Base-by-base conservation (phyloP, 257 asterid species). In the Nicotiana tomentosiformis region DNA sequence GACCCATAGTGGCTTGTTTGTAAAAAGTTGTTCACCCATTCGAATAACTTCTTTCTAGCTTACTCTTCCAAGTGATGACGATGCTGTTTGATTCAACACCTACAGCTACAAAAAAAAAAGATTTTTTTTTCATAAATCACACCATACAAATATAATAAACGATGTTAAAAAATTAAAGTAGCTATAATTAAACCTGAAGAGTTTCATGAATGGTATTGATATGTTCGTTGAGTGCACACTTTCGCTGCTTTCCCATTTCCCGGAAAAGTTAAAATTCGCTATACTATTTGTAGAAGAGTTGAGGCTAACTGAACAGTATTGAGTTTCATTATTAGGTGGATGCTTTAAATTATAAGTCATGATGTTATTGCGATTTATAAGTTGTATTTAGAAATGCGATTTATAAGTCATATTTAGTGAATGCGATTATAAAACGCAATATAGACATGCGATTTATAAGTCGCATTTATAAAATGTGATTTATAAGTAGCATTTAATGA, bases 11-110 rank as follows among this genome's bases (percentile, higher is more conserved):
- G 5, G 37, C 5, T 33, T 33, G 37, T 86, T 92, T 93, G 89
- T 94, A 93, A 67, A 32, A 32, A 96, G 84, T 86, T 91, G 94
- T 86, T 96, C 99, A 37, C 97, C 96, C 88, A 96, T 90, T 84
- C 88, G 90, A 37, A 94, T 83, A 57, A 94, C 99, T 67, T 94
- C 94, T 58, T 91, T 92, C 98, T 98, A 94, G 89, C 89, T 90
- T 53, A 88, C 88, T 78, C 91, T 96, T 29, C 90, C 92, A 78
- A 90, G 90, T 62, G 94, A 86, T 7, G 97, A 83, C 9, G 88
- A 87, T 70, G 97, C 92, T 39, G 88, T 85, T 68, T 89, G 93
- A 90, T 90, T 91, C 84, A 96, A 86, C 58, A 90, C 77, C 98
- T 93, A 86, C 89, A 88, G 17, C 43, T 46, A 39, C 4, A 10